Conservation (phyloP, 2,329 filamentous ascomycete genomes). For the Neonectria magnoliae region DNA sequence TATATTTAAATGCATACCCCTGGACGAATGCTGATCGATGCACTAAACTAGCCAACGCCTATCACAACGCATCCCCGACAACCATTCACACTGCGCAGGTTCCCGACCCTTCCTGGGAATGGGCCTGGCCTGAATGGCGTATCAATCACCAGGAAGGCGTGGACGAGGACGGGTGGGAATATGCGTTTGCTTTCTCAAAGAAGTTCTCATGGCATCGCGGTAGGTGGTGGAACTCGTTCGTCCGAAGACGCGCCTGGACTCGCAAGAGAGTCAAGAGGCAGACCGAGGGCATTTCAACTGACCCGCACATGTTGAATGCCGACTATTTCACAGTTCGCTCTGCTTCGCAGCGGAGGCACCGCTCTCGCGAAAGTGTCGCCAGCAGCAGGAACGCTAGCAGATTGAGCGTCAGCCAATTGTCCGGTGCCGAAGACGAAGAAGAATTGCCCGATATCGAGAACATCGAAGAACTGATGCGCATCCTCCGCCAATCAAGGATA, state of each 20-base stretch:
- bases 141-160: conserved; percentile 75
- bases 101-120: conserved; percentile 95
- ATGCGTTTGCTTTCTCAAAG: conserved; percentile 85
- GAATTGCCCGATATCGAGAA: conserved; percentile 69
- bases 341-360: conserved; percentile 52
- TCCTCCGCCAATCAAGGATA: conserved; percentile 76
- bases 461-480: conserved; percentile 73
- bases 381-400: conserved; percentile 48
- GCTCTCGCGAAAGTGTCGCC: conserved; percentile 47
- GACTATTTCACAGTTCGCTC: conserved; percentile 84
- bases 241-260: conserved; percentile 89
- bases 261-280: conserved; percentile 76
- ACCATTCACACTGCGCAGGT: conserved; percentile 87
- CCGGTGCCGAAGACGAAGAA: conserved; percentile 58
- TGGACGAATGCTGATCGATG: conserved; percentile 18
- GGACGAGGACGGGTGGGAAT: conserved; percentile 95
- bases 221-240: conserved; percentile 94
- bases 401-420: conserved; percentile 49
- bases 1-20: not conserved
- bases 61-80: conserved; percentile 68
- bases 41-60: conserved; percentile 64
- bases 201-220: conserved; percentile 87
- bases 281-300: conserved; percentile 54
- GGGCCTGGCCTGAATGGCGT: conserved; percentile 77
- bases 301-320: conserved; percentile 74